Evolutionary conservation across 352 stramenopile species (phyloP).

Genomic region (Phytophthora citricola): DNA sequence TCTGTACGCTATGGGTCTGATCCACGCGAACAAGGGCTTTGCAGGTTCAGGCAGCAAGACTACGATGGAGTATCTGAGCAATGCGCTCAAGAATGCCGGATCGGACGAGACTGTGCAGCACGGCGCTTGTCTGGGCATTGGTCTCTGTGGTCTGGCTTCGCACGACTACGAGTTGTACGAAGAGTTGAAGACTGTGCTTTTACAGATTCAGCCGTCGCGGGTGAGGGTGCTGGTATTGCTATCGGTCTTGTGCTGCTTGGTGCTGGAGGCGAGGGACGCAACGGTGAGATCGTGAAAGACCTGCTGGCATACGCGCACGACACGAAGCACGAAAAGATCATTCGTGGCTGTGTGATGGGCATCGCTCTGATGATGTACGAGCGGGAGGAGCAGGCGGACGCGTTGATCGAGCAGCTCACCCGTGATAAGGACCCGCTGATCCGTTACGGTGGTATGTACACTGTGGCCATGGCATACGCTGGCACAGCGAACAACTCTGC

Average conservation of each 20-base stretch:
- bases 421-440: conserved; percentile 98
- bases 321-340: conserved; percentile 99
- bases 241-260: conserved; percentile 98
- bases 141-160: conserved; percentile 96
- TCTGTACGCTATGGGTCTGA: conserved; percentile 98
- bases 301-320: conserved; percentile 98
- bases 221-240: conserved; percentile 96
- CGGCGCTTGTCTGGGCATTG: conserved; percentile 97
- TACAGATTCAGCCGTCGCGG: conserved; percentile 97
- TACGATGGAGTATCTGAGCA: conserved; percentile 89
- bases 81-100: conserved; percentile 81
- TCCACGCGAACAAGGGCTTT: conserved; percentile 97
- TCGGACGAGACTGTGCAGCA: conserved; percentile 98
- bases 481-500: conserved; percentile 98
- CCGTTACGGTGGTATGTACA: conserved; percentile 98
- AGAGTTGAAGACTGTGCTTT: conserved; percentile 97
- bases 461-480: conserved; percentile 97
- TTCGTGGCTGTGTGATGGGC: conserved; percentile 97
- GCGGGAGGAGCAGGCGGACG: conserved; percentile 96
- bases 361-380: conserved; percentile 99
- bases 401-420: conserved; percentile 97
- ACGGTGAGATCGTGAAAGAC: conserved; percentile 91
- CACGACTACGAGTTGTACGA: conserved; percentile 96
- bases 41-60: conserved; percentile 82
- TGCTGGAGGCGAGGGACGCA: conserved; percentile 88